Conservation (phyloP, 495 filamentous ascomycete genomes). For the Copromyces sp. region DNA sequence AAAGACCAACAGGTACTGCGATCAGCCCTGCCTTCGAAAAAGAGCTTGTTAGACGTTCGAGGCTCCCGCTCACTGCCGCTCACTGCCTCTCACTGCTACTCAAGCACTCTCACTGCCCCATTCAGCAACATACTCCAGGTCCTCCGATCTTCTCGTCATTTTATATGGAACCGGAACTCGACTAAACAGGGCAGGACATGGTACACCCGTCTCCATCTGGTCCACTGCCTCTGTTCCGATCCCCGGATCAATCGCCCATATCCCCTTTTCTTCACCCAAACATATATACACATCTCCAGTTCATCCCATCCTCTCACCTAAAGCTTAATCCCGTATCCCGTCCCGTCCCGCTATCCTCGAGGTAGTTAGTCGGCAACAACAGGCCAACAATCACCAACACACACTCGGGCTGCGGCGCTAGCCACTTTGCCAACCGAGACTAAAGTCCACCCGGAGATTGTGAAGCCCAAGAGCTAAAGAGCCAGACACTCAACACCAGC, state of each 20-base stretch:
- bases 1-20: slow-evolving; percentile 1
- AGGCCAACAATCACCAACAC: not conserved
- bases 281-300: not conserved
- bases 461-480: not conserved
- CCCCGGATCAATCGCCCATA: not conserved
- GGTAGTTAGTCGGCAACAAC: not conserved
- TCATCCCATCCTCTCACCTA: not conserved
- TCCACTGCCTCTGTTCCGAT: not conserved
- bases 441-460: not conserved
- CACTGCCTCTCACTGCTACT: not conserved
- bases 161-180: not conserved
- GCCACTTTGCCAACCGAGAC: not conserved
- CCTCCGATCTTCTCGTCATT: not conserved
- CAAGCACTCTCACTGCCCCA: not conserved
- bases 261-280: not conserved
- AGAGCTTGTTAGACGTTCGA: not conserved
- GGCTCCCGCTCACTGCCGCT: not conserved
- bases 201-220: not conserved
- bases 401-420: not conserved
- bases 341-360: not conserved
- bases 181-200: not conserved
- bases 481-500: not conserved
- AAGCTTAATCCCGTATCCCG: not conserved
- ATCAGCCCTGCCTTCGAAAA: slow-evolving; percentile 11
- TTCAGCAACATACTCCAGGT: not conserved